phyloP scores from a whole-genome alignment of 768 basidiomycete species.

The Phlegmacium glaucopus region DNA sequence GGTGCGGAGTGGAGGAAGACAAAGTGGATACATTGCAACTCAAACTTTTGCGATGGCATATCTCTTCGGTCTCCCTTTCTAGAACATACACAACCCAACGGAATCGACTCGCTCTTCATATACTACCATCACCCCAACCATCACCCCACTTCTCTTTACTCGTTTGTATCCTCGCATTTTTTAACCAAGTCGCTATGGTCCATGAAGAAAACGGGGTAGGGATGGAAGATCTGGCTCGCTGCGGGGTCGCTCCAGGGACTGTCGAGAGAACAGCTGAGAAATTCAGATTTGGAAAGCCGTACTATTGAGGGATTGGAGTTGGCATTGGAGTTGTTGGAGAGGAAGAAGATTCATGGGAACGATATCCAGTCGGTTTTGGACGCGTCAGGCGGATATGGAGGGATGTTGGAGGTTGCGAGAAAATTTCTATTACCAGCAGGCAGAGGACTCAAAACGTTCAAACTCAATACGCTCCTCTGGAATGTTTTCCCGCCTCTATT shows the following conservation, averaged over 20 bases:
- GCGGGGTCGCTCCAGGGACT: conserved; percentile 17
- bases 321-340: too few species aligned
- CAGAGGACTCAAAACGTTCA: too few species aligned
- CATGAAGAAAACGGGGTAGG: conserved; percentile 31
- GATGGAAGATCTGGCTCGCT: conserved; percentile 27
- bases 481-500: too few species aligned
- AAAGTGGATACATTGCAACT: conserved; percentile 3
- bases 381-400: conserved; percentile 5
- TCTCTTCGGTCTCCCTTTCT: conserved; percentile 16
- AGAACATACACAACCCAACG: conserved; percentile 14
- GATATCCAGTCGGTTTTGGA: too few species aligned
- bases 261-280: not conserved
- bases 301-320: too few species aligned
- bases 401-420: conserved; percentile 2
- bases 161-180: conserved; percentile 44
- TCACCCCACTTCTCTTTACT: conserved; percentile 38
- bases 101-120: conserved; percentile 30
- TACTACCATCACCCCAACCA: conserved; percentile 41
- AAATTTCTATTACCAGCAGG: not conserved
- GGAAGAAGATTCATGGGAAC: too few species aligned
- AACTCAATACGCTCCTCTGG: too few species aligned
- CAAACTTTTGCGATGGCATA: conserved; percentile 2
- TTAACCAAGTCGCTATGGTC: conserved; percentile 36
- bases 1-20: conserved; percentile 26
- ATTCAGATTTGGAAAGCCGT: not conserved